These are phyloP conservation scores for Suhomyces choctaworum DNA, from an alignment of 1,139 yeast genomes.

Conservation along the genomic window DNA sequence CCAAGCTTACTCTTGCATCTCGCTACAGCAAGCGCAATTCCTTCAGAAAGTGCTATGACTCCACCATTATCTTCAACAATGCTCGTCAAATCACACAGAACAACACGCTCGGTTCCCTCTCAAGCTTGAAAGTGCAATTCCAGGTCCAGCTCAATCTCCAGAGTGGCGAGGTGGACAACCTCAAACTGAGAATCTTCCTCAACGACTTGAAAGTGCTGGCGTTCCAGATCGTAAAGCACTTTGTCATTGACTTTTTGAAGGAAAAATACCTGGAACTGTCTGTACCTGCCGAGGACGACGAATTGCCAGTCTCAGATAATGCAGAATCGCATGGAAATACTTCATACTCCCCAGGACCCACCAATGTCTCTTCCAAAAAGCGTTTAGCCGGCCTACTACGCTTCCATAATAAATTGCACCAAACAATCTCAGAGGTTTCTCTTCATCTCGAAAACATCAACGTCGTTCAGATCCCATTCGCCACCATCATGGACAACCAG, in stretches of 20 bases:
- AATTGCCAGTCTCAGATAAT: background rate
- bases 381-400: constrained; percentile 10
- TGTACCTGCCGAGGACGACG: background rate
- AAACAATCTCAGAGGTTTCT: constrained; percentile 24
- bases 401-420: constrained; percentile 19
- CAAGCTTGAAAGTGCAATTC: constrained; percentile 25
- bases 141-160: constrained; percentile 22
- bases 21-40: constrained; percentile 22
- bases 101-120: constrained; percentile 3
- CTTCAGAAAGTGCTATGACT: constrained; percentile 23
- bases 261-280: background rate
- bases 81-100: constrained; percentile 10
- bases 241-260: constrained; percentile 3
- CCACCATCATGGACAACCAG: constrained; percentile 28
- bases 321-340: background rate
- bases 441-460: constrained; percentile 34
- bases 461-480: constrained; percentile 38
- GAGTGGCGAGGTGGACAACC: constrained; percentile 23
- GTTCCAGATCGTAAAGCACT: constrained; percentile 26
- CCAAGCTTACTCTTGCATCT: constrained; percentile 23
- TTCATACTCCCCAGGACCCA: background rate
- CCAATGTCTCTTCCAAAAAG: constrained; percentile 1
- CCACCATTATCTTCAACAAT: constrained; percentile 18
- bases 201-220: constrained; percentile 31
- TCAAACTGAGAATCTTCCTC: constrained; percentile 25